Conservation (phyloP, 345 rosid genomes). For the Rhizophora mangle region DNA sequence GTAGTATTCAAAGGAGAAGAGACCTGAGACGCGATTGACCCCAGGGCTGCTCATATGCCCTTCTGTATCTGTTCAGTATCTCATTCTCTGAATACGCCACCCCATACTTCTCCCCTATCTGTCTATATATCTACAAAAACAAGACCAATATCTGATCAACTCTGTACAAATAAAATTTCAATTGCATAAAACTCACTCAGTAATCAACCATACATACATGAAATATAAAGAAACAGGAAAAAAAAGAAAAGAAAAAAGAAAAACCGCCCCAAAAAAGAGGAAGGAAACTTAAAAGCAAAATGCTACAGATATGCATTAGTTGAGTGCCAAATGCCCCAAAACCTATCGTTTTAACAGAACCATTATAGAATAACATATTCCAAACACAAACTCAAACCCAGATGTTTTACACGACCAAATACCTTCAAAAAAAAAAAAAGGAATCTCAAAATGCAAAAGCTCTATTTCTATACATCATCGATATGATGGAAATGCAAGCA, state of each 20-base stretch:
- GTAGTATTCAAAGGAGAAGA: background rate
- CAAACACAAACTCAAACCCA: background rate
- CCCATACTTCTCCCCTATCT: constrained; percentile 88
- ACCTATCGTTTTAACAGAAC: background rate
- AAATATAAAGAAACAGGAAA: too few species aligned
- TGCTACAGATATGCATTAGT: too few species aligned
- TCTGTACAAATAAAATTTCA: background rate
- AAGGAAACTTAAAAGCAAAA: too few species aligned
- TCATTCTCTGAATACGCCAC: constrained; percentile 83
- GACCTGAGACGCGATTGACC: constrained; percentile 95
- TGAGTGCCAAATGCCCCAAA: background rate
- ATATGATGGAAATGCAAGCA: too few species aligned
- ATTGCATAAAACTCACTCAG: background rate
- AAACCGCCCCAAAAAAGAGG: too few species aligned
- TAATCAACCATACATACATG: too few species aligned
- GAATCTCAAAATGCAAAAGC: too few species aligned
- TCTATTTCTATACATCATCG: too few species aligned
- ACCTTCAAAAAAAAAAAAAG: background rate
- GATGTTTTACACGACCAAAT: background rate
- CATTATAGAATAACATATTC: background rate
- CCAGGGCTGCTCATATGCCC: constrained; percentile 97
- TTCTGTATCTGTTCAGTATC: constrained; percentile 72
- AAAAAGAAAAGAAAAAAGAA: too few species aligned
- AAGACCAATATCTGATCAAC: background rate
- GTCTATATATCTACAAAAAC: constrained; percentile 63